Conservation (phyloP, 441 rosid species). For the Croton setiger region DNA sequence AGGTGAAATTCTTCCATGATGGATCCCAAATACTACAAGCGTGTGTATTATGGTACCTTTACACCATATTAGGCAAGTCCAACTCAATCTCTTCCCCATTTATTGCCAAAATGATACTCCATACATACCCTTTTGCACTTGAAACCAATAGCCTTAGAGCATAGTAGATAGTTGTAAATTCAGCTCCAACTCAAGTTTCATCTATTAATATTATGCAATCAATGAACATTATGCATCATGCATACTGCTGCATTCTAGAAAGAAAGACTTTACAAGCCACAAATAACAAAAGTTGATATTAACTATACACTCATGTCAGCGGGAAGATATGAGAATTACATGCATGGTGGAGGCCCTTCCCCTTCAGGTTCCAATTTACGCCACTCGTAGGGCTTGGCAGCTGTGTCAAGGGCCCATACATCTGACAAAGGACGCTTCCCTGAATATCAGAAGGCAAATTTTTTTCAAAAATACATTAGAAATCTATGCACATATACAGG, state of each 20-base stretch:
- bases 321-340: constrained; percentile 32
- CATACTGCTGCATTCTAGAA: background rate
- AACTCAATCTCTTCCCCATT: background rate
- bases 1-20: too few relatives aligned
- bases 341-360: constrained; percentile 99
- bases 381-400: constrained; percentile 99
- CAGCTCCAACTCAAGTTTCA: background rate
- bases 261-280: background rate
- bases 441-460: constrained; percentile 30
- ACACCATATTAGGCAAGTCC: background rate
- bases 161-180: background rate
- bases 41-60: background rate
- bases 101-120: background rate
- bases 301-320: too few relatives aligned
- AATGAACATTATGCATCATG: background rate
- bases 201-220: background rate
- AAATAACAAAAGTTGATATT: background rate
- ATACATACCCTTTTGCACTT: background rate
- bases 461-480: constrained; percentile 13
- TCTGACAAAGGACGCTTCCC: constrained; percentile 98
- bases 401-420: constrained; percentile 99
- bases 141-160: background rate
- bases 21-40: background rate
- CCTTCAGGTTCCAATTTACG: constrained; percentile 99
- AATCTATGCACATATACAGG: constrained; percentile 2